A percentile compares a stretch with the other conserved stretches of the same genome.
phyloP scores from a whole-genome alignment of 108 stramenopile genomes.

The Cyclotella kingstonii region DNA sequence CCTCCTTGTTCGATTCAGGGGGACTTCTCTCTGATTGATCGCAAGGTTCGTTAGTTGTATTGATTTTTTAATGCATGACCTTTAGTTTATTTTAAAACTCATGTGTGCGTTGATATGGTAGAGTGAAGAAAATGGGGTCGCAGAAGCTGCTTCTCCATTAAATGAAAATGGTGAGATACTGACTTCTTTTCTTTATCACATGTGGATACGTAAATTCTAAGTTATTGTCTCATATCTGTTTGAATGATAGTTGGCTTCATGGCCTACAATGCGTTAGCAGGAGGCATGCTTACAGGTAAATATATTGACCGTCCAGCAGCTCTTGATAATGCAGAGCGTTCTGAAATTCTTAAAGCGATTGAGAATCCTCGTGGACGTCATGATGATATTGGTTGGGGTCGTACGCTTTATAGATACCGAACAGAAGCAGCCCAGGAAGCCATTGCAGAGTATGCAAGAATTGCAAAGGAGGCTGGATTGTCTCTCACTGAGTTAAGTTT shows the following conservation, averaged over 20 bases:
- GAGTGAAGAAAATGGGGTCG: conserved; percentile 88
- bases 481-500: conserved; percentile 76
- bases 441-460: conserved; percentile 65
- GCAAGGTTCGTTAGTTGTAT: conserved; percentile 50
- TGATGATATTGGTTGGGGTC: conserved; percentile 85
- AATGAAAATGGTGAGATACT: conserved; percentile 63
- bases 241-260: conserved; percentile 73
- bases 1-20: conserved; percentile 84
- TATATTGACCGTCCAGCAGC: conserved; percentile 76
- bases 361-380: conserved; percentile 77
- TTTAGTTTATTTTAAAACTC: too few relatives aligned
- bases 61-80: too few relatives aligned
- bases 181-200: neutral
- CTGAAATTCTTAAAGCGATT: conserved; percentile 38
- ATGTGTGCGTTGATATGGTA: too few relatives aligned
- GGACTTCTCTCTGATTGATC: conserved; percentile 80
- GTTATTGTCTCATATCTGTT: neutral
- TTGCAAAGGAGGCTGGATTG: conserved; percentile 74
- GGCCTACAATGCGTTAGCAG: conserved; percentile 87
- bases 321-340: conserved; percentile 59
- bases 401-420: conserved; percentile 82
- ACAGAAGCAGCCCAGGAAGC: conserved; percentile 79
- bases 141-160: conserved; percentile 84
- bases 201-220: neutral
- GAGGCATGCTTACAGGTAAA: conserved; percentile 90